Percentiles rank a stretch among this genome's conserved stretches.
These are phyloP conservation scores for Scedosporium boydii DNA, from an alignment of 2,329 filamentous ascomycete species.

Conservation along the genomic window DNA sequence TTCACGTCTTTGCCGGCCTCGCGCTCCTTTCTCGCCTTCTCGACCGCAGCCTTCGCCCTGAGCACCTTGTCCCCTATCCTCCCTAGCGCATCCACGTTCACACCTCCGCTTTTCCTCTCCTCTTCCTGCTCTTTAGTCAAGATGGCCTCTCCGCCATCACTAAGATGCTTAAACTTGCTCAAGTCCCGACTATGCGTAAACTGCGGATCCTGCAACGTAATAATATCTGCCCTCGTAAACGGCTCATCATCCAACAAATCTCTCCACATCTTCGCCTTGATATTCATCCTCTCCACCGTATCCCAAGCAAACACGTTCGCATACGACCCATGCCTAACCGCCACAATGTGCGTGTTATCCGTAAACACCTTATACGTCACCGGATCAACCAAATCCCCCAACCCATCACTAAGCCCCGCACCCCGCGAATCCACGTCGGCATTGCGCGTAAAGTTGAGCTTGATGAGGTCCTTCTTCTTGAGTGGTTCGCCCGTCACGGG, in stretches of 20 bases:
- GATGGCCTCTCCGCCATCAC: slow-evolving; percentile 65
- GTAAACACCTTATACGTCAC: slow-evolving; percentile 97
- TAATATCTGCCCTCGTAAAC: slow-evolving; percentile 84
- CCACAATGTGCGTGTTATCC: slow-evolving; percentile 95
- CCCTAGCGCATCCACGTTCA: slow-evolving; percentile 75
- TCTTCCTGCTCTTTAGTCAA: slow-evolving; percentile 61
- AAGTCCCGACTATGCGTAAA: slow-evolving; percentile 76
- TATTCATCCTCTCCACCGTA: slow-evolving; percentile 87
- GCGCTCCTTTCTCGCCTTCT: slow-evolving; percentile 71
- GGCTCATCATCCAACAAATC: slow-evolving; percentile 82
- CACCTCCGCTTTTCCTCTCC: slow-evolving; percentile 54
- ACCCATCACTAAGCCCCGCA: slow-evolving; percentile 38
- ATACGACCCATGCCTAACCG: slow-evolving; percentile 66
- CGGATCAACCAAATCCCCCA: slow-evolving; percentile 83
- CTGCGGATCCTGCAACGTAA: slow-evolving; percentile 92
- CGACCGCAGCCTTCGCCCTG: slow-evolving; percentile 88
- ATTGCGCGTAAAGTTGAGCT: slow-evolving; percentile 86
- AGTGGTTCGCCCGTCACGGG: slow-evolving; percentile 76
- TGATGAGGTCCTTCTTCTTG: slow-evolving; percentile 74
- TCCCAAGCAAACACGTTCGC: slow-evolving; percentile 97
- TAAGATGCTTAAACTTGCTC: slow-evolving; percentile 78
- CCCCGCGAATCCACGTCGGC: slow-evolving; percentile 52
- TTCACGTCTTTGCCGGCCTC: slow-evolving; percentile 50
- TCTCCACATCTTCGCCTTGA: slow-evolving; percentile 93
- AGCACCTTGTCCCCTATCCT: slow-evolving; percentile 73